Conservation (phyloP, 2,329 filamentous ascomycete species). For the Fusarium pseudocircinatum region DNA sequence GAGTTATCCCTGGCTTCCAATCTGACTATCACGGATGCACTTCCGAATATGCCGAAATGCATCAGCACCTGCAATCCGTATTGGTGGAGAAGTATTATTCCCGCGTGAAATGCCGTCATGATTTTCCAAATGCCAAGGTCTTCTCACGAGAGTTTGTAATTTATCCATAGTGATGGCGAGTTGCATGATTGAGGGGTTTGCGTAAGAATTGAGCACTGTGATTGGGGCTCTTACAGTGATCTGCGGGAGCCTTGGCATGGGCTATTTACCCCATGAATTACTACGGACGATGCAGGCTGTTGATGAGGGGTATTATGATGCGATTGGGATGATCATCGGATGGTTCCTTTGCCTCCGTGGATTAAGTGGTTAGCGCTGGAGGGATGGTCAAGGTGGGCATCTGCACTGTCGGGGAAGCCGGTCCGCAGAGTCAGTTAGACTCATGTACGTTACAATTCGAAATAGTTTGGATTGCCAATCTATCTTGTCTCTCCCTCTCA, state of each 20-base stretch:
- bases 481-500: fast-evolving
- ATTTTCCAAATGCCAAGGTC: not conserved
- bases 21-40: too few relatives aligned
- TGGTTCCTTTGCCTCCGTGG: not conserved
- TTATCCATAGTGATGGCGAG: conserved; percentile 26
- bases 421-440: not conserved
- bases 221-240: conserved; percentile 25
- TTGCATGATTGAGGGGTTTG: conserved; percentile 14
- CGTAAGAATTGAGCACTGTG: not conserved
- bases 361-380: not conserved
- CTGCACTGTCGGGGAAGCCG: not conserved
- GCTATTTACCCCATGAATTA: not conserved
- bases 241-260: not conserved
- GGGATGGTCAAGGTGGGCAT: not conserved
- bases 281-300: not conserved
- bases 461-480: not conserved
- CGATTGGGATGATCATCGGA: not conserved
- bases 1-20: too few relatives aligned
- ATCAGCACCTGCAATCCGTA: not conserved
- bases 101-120: conserved; percentile 10
- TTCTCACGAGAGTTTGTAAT: not conserved
- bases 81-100: conserved; percentile 29
- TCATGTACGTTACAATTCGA: fast-evolving
- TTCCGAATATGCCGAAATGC: conserved; percentile 16
- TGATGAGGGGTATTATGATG: conserved; percentile 11